A percentile compares a stretch with the other conserved stretches of the same genome.
These are phyloP conservation scores for Croton setiger DNA, from an alignment of 441 rosid species.

Conservation along the genomic window DNA sequence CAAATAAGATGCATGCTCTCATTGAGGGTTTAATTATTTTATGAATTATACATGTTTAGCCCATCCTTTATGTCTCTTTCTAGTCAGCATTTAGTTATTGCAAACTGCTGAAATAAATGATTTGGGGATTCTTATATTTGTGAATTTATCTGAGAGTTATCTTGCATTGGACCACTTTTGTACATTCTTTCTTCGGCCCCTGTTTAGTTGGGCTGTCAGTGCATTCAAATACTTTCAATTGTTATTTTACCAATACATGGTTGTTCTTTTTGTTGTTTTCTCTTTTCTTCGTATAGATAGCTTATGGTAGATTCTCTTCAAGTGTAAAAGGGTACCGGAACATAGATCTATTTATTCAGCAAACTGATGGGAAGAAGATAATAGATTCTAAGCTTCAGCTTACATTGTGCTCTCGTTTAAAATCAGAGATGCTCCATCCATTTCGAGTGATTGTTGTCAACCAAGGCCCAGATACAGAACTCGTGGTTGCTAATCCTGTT, in stretches of 20 bases:
- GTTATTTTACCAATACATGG: conserved; percentile 20
- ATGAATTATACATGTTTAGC: neutral
- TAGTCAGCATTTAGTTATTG: neutral
- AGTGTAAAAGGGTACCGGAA: conserved; percentile 47
- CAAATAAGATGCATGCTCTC: neutral
- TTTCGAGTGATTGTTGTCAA: conserved; percentile 63
- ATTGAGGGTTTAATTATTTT: neutral
- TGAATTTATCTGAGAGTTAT: neutral
- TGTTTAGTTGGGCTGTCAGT: neutral
- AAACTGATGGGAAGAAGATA: conserved; percentile 64
- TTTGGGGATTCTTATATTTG: neutral
- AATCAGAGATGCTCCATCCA: conserved; percentile 84
- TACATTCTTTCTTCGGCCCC: neutral
- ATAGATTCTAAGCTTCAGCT: conserved; percentile 57
- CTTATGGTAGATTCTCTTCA: conserved; percentile 71
- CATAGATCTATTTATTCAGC: conserved; percentile 70
- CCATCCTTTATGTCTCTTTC: neutral
- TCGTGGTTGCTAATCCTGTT: conserved; percentile 88
- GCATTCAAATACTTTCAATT: conserved; percentile 14
- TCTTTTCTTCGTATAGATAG: conserved; percentile 45
- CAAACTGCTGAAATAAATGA: neutral
- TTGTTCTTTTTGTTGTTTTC: neutral
- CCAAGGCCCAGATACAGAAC: conserved; percentile 83
- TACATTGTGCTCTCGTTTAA: conserved; percentile 50
- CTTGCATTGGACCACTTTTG: neutral